Evolutionary conservation across 1,139 yeast genomes (phyloP), one percentile per base, ranked within the genome.

Genomic region (Nakaseomyces uthaithaninus): DNA sequence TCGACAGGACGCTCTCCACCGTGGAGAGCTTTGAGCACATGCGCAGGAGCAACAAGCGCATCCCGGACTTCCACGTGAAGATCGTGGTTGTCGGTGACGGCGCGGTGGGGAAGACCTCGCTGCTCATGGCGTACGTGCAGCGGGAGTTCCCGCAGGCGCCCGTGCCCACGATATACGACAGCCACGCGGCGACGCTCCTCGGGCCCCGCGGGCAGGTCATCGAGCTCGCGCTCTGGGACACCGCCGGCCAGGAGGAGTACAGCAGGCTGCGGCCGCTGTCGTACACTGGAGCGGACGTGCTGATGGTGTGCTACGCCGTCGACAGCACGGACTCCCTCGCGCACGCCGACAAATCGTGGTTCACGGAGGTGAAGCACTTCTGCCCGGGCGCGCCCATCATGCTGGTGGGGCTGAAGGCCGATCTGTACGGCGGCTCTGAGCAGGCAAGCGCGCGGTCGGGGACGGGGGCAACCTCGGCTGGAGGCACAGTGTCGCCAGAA

Each of bases 221-320:
- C 44, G 93, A 77, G 63, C 67, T 85, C 54, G 91, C 83, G 20
- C 63, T 85, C 35, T 84, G 94, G 94, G 97, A 89, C 61, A 86
- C 96, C 0, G 95, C 95, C 0, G 95, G 95, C 3, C 95, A 86
- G 62, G 95, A 86, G 62, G 94, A 85, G 59, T 86, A 85, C 59
- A 94, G 83, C 59, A 64, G 95, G 43, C 66, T 86, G 45, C 68
- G 96, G 49, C 93, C 95, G 8, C 67, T 87, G 42, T 75, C 85
- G 44, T 87, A 87, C 58, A 87, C 91, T 8, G 94, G 83, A 50
- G 87, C 80, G 3, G 84, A 85, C 58, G 63, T 86, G 2, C 62
- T 86, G 18, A 65, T 87, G 47, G 68, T 86, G 8, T 87, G 95
- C 45, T 87, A 84, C 60, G 70, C 93, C 1, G 69, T 85, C 23